phyloP scores from a whole-genome alignment of 2,329 filamentous ascomycete genomes.

The Emmonsiellopsis sp. region DNA sequence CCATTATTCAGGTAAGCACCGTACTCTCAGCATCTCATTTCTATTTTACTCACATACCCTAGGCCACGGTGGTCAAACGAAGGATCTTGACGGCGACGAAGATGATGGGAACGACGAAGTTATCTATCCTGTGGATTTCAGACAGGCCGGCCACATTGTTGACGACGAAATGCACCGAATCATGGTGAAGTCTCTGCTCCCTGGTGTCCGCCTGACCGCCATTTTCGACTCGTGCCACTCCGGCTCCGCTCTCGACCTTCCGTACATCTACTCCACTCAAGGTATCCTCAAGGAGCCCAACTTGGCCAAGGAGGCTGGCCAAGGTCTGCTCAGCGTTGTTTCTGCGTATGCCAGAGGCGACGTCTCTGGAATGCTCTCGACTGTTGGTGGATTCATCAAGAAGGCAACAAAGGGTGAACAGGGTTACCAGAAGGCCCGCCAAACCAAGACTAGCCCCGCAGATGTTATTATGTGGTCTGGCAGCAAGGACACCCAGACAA shows the following conservation, averaged over 20 bases:
- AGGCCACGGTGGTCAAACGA: constrained; percentile 69
- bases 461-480: constrained; percentile 98
- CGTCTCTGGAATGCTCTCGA: constrained; percentile 68
- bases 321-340: constrained; percentile 58
- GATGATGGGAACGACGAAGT: constrained; percentile 71
- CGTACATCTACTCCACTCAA: constrained; percentile 59
- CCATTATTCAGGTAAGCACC: constrained; percentile 73
- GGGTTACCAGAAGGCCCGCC: constrained; percentile 67
- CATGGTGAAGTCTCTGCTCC: constrained; percentile 66
- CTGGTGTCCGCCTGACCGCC: constrained; percentile 69
- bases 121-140: constrained; percentile 69
- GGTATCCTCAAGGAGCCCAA: constrained; percentile 63
- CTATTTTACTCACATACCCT: constrained; percentile 10
- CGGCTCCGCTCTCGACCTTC: constrained; percentile 56
- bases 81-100: constrained; percentile 66
- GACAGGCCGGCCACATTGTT: constrained; percentile 61
- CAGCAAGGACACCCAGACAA: constrained; percentile 92
- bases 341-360: constrained; percentile 76
- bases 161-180: constrained; percentile 71
- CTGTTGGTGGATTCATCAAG: constrained; percentile 79
- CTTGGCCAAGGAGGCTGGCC: constrained; percentile 57
- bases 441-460: constrained; percentile 86
- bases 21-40: not conserved
- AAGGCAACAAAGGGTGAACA: constrained; percentile 72
- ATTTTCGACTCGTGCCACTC: constrained; percentile 64